Conservation (phyloP, 1,284 basidiomycete genomes). For the Coriolopsis trogii region DNA sequence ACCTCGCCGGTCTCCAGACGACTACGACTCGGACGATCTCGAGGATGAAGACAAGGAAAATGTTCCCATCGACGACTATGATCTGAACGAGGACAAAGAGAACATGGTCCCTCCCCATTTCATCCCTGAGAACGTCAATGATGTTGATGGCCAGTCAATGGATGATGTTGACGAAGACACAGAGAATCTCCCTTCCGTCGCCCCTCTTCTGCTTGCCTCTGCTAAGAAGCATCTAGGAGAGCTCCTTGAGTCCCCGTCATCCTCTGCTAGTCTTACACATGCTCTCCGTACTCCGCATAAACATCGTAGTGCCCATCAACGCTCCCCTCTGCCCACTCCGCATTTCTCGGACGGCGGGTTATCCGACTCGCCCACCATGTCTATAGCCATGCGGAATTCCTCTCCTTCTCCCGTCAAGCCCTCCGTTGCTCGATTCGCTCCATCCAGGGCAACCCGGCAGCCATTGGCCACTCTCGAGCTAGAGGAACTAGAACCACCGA, state of each 20-base stretch:
- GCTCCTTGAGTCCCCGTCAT: conserved; percentile 14
- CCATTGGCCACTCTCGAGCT: conserved; percentile 19
- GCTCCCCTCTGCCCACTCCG: conserved; percentile 23
- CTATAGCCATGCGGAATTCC: conserved; percentile 8
- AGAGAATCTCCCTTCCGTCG: conserved; percentile 12
- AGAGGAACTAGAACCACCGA: conserved; percentile 7
- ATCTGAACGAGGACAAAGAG: conserved; percentile 24
- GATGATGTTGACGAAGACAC: conserved; percentile 9
- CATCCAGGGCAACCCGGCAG: neutral
- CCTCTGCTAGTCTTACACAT: conserved; percentile 18
- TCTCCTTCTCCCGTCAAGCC: conserved; percentile 21
- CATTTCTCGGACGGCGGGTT: conserved; percentile 16
- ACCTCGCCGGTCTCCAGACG: neutral
- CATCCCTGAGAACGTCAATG: neutral
- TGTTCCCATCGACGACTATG: conserved; percentile 16
- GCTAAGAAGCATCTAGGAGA: conserved; percentile 5
- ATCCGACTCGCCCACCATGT: conserved; percentile 13
- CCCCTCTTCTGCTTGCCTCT: conserved; percentile 14
- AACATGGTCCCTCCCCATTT: conserved; percentile 19
- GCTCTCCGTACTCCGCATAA: conserved; percentile 26
- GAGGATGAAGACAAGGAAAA: conserved; percentile 26
- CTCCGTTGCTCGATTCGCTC: neutral
- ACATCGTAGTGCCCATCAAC: conserved; percentile 25
- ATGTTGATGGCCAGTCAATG: conserved; percentile 2
- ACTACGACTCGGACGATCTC: conserved; percentile 6